Percentiles rank a stretch among this genome's conserved stretches.
Evolutionary conservation across 306 rosid species (phyloP).

Genomic region (Prunus mongolica): DNA sequence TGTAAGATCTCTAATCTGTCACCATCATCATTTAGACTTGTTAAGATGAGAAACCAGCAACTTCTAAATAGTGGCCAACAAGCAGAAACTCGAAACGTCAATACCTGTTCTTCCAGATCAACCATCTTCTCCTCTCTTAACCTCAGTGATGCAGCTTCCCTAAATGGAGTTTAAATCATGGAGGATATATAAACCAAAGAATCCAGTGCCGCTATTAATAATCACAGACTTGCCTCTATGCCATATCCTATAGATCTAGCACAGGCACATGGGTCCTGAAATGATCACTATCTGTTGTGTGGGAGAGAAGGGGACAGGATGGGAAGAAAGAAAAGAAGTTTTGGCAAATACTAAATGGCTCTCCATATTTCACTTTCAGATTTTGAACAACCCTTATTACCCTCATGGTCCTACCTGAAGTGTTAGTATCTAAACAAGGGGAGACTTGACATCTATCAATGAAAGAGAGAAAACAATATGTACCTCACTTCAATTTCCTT

Average conservation of each 20-base stretch:
- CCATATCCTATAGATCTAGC: too few species aligned
- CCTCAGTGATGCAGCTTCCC: constrained; percentile 57
- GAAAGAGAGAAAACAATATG: background rate
- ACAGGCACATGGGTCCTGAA: too few species aligned
- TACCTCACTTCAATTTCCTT: constrained; percentile 83
- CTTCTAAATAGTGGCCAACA: constrained; percentile 4
- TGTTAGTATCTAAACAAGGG: background rate
- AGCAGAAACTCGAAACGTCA: constrained; percentile 4
- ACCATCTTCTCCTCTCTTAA: constrained; percentile 47
- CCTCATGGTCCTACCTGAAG: too few species aligned
- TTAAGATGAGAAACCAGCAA: constrained; percentile 8
- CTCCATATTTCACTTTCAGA: background rate
- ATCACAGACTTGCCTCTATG: background rate
- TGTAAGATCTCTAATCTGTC: constrained; percentile 81
- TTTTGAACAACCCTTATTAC: too few species aligned
- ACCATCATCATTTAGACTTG: constrained; percentile 13
- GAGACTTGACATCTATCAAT: background rate
- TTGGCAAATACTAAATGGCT: too few species aligned
- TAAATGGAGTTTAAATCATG: constrained; percentile 21
- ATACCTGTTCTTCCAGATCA: constrained; percentile 95
- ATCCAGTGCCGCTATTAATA: background rate
- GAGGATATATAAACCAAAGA: background rate
- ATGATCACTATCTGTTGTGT: too few species aligned
- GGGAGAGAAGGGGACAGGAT: too few species aligned
- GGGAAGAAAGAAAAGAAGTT: too few species aligned